Evolutionary conservation across 139 green algal species (phyloP), one percentile per base, ranked within the genome.

Genomic region (Astrephomene gubernaculifera): DNA sequence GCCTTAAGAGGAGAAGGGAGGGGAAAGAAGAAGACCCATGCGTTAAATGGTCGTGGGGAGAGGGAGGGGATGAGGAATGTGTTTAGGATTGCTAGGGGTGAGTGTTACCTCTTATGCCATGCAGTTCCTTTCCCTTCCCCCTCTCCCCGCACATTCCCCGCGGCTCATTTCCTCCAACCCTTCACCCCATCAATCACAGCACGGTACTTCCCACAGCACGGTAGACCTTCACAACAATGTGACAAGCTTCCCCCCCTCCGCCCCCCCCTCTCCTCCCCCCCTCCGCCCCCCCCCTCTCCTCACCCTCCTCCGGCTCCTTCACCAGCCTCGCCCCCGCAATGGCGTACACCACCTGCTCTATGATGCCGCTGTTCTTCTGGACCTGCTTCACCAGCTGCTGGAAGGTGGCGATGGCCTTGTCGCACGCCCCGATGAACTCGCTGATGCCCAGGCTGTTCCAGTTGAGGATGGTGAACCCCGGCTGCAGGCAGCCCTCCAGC

Each of bases 381-480:
- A 97, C 92, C 91, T 97, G 93, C 19, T 87, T 91, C 33, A 95
- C 85, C 61, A 95, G 87, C 38, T 92, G 88, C 70, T 94, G 79
- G 88, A 97, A 97, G 25, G 94, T 90, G 87, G 94, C 94, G 73
- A 97, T 95, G 43, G 88, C 90, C 88, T 96, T 97, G 85, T 88
- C 94, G 87, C 90, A 94, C 1, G 79, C 35, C 31, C 82, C 87
- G 61, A 97, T 93, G 91, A 98, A 99, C 36, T 97, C 92, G 2
- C 89, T 84, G 63, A 99, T 98, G 89, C 93, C 94, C 33, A 98
- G 92, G 43, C 90, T 96, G 89, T 97, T 97, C 96, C 96, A 99
- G 92, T 98, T 98, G 22, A 98, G 91, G 57, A 91, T 93, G 22
- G 83, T 86, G 82, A 98, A 95, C 73, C 96, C 96, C 7, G 95